Evolutionary conservation across 192 early-diverging fungal genomes (phyloP).

Genomic region (Irineochytrium annulatum): DNA sequence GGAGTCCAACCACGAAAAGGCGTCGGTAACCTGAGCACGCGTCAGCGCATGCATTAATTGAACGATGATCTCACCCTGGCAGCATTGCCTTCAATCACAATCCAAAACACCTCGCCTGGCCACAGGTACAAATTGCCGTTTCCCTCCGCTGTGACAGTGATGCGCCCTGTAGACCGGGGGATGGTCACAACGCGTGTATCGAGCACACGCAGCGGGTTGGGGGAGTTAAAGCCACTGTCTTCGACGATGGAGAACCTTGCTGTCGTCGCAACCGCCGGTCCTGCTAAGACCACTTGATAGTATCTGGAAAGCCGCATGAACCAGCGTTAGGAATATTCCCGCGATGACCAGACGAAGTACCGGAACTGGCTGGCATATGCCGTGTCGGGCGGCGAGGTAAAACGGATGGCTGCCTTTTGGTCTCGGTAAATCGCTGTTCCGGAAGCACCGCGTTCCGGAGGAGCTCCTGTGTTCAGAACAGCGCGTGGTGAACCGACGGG

Average conservation of each 20-base stretch:
- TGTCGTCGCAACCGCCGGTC: too few species aligned
- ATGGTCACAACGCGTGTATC: constrained; percentile 4
- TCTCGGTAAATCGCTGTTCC: constrained; percentile 18
- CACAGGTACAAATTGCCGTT: constrained; percentile 14
- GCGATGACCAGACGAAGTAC: too few species aligned
- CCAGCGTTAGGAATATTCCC: too few species aligned
- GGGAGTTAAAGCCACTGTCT: constrained; percentile 15
- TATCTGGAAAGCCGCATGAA: too few species aligned
- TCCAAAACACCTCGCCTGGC: constrained; percentile 23
- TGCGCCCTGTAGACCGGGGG: constrained; percentile 12
- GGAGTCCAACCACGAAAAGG: constrained; percentile 18
- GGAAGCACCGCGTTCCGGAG: constrained; percentile 1
- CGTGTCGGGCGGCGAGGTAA: constrained; percentile 14
- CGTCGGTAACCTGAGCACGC: constrained; percentile 9
- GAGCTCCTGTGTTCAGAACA: constrained; percentile 19
- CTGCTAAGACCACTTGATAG: too few species aligned
- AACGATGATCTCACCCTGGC: not conserved
- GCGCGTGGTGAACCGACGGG: too few species aligned
- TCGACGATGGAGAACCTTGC: constrained; percentile 8
- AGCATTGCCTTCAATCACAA: not conserved
- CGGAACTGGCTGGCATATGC: too few species aligned
- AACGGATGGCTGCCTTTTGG: constrained; percentile 6
- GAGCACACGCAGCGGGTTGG: constrained; percentile 6
- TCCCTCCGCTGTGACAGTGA: constrained; percentile 11
- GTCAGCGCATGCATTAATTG: too few species aligned